Base-by-base conservation (phyloP, 805 yeast species). In the Torulaspora microellipsoides region DNA sequence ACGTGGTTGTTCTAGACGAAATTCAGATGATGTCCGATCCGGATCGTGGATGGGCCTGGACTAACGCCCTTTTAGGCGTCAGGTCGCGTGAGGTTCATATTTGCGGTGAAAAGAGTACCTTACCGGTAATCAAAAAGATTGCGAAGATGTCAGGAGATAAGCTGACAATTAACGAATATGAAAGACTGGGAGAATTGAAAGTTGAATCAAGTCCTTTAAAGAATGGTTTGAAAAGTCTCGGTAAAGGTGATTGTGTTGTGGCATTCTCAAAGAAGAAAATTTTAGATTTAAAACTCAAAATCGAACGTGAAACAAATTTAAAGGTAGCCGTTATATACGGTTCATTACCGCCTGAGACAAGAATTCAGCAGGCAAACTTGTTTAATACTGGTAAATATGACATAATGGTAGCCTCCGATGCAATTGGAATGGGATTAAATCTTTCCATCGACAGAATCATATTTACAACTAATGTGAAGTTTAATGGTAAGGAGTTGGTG, bases 381-480 rank as follows among this genome's bases (percentile, higher is more conserved):
- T 93, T 93, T 64, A 93, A 93, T 59, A 67, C 60, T n/a, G 91
- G 95, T 2, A 75, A 76, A 29, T 83, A 79, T 49, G 93, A 90
- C 55, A 74, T 85, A n/a, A 69, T 93, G 31, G 85, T 93, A 6
- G 98, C 99, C 1, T 85, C 96, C 2, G 98, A 93, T 68, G 99
- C 99, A 0, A 81, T 93, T 49, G 99, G 99, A 2, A 91, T 93
- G 97, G 99, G 99, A 0, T 71, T 93, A 42, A 93, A 93, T 58
- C 70, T 93, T 56, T 82, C 85, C 20, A 90, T 93, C 51, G 78
- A 81, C 46, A 69, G 98, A 47, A 76, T 93, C 4, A 75, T 93
- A 1, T 90, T 93, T 59, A 77, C 84, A 13, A 73, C 82, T 0
- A 68, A 76, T 23, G 60, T 61, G 38, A 93, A 93, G 63, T 90